Evolutionary conservation across 495 filamentous ascomycete genomes (phyloP), one percentile per base, ranked within the genome.

Genomic region (Astrothelium macrocarpum): DNA sequence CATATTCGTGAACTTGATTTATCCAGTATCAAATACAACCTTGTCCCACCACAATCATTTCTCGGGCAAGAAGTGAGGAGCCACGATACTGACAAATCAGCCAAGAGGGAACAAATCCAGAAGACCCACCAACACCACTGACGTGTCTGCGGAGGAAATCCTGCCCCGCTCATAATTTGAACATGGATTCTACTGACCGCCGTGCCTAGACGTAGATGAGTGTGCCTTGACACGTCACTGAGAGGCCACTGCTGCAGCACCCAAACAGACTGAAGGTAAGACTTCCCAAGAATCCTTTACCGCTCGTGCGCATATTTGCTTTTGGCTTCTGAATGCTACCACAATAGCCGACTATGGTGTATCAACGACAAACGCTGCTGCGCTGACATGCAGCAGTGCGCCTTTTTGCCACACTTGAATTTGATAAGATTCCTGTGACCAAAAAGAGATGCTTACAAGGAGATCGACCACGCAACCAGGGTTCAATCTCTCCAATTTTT

Each of bases 171-270:
- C 43, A 29, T 28, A 29, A n/a, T 29, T 26, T 16, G 9, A 20
- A 9, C 11, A 11, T 9, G 25, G 29, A 28, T 0, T 56, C 20
- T 16, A 4, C 49, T 56, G 49, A 56, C 49, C 49, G 49, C 49
- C 20, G 49, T 7, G 12, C 20, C 25, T 56, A n/a, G 25, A 56
- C 16, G 16, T 10, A 20, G 49, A 10, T 20, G 49, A 56, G 16
- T 56, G 23, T 56, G 49, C 49, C 49, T 56, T 56, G 49, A 56
- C 49, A 56, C 49, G 49, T 56, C 49, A 56, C 25, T 25, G 5
- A 5, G 14, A 39, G 29, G 45, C 49, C 20, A 28, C 25, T 16
- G 49, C 9, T 5, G 9, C 11, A 29, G 10, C 11, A 5, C 10
- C 25, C 49, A 49, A 23, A 10, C 45, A 18, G n/a, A 49, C 14